Percentiles rank a stretch among this genome's conserved stretches.
Evolutionary conservation across 2,329 filamentous ascomycete genomes (phyloP).

Genomic region (Phaeosphaeriaceae sp.): DNA sequence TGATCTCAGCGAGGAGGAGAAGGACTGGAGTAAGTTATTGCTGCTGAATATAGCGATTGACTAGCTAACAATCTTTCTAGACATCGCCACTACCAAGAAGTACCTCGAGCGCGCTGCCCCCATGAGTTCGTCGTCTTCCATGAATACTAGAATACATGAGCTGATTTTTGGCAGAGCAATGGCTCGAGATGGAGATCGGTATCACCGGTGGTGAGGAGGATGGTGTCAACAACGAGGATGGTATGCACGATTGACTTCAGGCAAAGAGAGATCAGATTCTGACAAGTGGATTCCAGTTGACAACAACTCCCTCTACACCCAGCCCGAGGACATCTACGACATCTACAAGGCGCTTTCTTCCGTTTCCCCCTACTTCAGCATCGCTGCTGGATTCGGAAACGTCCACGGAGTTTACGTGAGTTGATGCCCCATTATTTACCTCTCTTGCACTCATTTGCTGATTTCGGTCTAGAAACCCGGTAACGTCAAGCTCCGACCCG

Average conservation of each 20-base stretch:
- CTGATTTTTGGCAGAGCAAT: constrained; percentile 49
- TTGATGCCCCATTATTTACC: neutral
- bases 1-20: constrained; percentile 82
- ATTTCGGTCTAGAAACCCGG: constrained; percentile 79
- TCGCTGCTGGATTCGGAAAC: constrained; percentile 88
- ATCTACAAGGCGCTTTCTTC: constrained; percentile 70
- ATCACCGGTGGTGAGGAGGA: constrained; percentile 93
- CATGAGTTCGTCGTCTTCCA: constrained; percentile 72
- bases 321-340: constrained; percentile 54
- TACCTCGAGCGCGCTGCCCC: constrained; percentile 91
- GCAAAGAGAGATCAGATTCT: neutral
- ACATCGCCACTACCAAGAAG: constrained; percentile 79
- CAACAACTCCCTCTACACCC: constrained; percentile 96
- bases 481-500: constrained; percentile 95
- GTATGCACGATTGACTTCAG: neutral
- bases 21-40: constrained; percentile 1
- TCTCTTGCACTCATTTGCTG: neutral
- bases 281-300: constrained; percentile 64
- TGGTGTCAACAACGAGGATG: constrained; percentile 94
- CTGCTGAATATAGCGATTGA: neutral
- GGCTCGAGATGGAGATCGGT: constrained; percentile 96
- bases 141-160: too few species aligned
- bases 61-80: neutral
- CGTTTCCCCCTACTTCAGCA: constrained; percentile 91
- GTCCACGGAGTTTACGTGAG: constrained; percentile 81